phyloP scores from a whole-genome alignment of 345 rosid species.

The Odontarrhena argentea region DNA sequence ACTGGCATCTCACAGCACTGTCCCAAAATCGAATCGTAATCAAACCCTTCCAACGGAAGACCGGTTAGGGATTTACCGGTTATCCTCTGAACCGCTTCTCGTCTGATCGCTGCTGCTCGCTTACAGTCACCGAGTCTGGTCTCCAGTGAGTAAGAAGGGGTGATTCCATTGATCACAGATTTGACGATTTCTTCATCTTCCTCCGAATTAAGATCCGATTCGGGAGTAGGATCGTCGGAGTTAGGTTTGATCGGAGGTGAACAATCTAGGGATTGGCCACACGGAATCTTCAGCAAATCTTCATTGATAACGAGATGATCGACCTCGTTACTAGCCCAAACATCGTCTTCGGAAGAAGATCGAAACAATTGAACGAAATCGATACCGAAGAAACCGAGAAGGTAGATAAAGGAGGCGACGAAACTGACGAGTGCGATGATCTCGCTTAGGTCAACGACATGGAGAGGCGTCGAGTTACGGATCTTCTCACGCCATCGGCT shows the following conservation, averaged over 20 bases:
- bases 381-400: slow-evolving; percentile 46
- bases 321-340: slow-evolving; percentile 52
- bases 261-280: slow-evolving; percentile 57
- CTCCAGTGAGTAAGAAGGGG: slow-evolving; percentile 50
- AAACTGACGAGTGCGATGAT: slow-evolving; percentile 42
- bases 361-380: slow-evolving; percentile 39
- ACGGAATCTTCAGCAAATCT: slow-evolving; percentile 46
- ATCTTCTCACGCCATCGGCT: slow-evolving; percentile 55
- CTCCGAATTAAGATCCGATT: slow-evolving; percentile 25
- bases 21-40: slow-evolving; percentile 54
- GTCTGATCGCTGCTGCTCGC: slow-evolving; percentile 46
- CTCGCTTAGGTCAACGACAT: slow-evolving; percentile 46
- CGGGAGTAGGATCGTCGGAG: slow-evolving; percentile 1
- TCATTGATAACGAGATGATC: slow-evolving; percentile 39
- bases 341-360: slow-evolving; percentile 45
- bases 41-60: slow-evolving; percentile 51
- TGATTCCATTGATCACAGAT: slow-evolving; percentile 42
- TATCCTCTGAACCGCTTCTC: slow-evolving; percentile 49
- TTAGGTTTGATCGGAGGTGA: slow-evolving; percentile 17
- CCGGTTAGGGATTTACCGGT: slow-evolving; percentile 50
- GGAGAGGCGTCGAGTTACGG: slow-evolving; percentile 44
- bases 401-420: slow-evolving; percentile 41
- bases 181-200: slow-evolving; percentile 47
- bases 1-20: slow-evolving; percentile 69
- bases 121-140: slow-evolving; percentile 50